A percentile compares a stretch with the other conserved stretches of the same genome.
These are phyloP conservation scores for Prunella vulgaris DNA, from an alignment of 257 asterid genomes.

Conservation along the genomic window DNA sequence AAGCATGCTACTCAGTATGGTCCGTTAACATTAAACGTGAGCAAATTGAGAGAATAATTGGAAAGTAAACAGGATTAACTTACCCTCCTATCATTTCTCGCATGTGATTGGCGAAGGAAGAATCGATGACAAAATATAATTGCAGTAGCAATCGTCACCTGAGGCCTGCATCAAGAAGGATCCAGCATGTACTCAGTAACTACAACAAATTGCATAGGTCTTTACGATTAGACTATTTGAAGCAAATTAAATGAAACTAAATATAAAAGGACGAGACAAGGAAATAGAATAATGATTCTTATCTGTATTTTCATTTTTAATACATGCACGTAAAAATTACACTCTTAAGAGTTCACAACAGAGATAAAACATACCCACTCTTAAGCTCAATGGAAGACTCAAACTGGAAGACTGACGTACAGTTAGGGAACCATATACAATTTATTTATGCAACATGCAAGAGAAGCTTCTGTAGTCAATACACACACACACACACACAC, in stretches of 20 bases:
- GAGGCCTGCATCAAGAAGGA: conserved; percentile 77
- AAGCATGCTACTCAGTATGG: neutral
- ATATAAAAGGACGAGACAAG: neutral
- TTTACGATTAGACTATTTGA: neutral
- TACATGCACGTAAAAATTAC: neutral
- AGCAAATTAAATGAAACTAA: neutral
- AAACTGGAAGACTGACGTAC: neutral
- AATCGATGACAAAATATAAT: conserved; percentile 95
- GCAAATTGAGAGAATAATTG: neutral
- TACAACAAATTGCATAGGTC: conserved; percentile 2
- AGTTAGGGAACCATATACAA: neutral
- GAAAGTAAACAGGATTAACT: conserved; percentile 24
- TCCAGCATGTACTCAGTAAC: neutral
- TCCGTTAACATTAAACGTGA: neutral
- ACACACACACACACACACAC: too few relatives aligned
- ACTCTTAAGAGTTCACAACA: neutral
- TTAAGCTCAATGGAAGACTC: neutral
- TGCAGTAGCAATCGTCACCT: conserved; percentile 95
- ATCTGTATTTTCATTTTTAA: neutral
- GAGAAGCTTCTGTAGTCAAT: neutral
- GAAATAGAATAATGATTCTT: neutral
- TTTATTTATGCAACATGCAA: neutral
- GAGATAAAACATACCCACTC: neutral
- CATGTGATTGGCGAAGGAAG: conserved; percentile 88
- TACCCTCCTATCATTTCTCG: conserved; percentile 84